Evolutionary conservation across 257 asterid genomes (phyloP).

Genomic region (Solanum acaule): DNA sequence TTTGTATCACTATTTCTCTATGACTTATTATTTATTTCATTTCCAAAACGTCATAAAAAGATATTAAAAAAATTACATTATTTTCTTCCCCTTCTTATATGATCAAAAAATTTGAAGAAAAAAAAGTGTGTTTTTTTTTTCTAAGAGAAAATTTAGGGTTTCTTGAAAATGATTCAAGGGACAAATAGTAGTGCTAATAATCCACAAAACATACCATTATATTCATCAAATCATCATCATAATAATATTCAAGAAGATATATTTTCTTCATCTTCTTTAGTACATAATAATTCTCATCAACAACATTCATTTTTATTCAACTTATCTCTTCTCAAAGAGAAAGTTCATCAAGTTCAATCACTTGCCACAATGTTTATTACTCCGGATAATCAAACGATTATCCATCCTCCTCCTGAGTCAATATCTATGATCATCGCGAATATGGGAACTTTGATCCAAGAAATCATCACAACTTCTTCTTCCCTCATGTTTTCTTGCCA

Average conservation of each 20-base stretch:
- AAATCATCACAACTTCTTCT: constrained; percentile 57
- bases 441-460: constrained; percentile 63
- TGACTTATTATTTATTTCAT: neutral
- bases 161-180: constrained; percentile 18
- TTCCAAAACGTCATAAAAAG: neutral
- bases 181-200: neutral
- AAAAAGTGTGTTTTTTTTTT: neutral
- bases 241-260: constrained; percentile 7
- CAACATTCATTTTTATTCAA: constrained; percentile 42
- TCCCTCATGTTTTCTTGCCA: constrained; percentile 76
- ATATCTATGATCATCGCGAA: constrained; percentile 36
- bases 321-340: constrained; percentile 52
- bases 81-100: neutral
- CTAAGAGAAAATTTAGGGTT: neutral
- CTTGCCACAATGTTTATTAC: constrained; percentile 35
- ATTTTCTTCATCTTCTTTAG: constrained; percentile 7
- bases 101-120: neutral
- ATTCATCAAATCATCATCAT: constrained; percentile 1
- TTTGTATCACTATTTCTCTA: neutral
- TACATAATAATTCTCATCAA: constrained; percentile 21
- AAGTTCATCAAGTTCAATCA: constrained; percentile 53
- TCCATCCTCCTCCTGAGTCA: constrained; percentile 24
- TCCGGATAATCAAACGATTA: constrained; percentile 1
- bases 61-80: neutral
- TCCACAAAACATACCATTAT: constrained; percentile 20